Percentiles rank a stretch among this genome's conserved stretches.
These are phyloP conservation scores for Saccharomycopsis synnaedendra DNA, from an alignment of 805 yeast species.

Conservation along the genomic window DNA sequence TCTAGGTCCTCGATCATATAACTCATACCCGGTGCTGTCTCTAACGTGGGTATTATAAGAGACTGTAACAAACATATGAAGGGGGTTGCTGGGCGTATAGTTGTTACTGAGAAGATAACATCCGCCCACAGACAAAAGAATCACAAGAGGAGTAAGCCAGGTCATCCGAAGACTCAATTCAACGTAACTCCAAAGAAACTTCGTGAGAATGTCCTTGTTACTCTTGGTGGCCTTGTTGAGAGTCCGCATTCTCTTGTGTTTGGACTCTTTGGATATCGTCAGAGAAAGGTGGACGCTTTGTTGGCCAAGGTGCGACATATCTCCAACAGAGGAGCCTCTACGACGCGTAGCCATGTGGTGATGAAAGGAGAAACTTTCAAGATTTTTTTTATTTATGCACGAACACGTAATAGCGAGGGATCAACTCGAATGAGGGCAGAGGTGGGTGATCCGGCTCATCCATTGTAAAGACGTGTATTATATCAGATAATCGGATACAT, in stretches of 20 bases:
- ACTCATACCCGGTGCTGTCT: conserved; percentile 24
- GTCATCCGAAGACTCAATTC: conserved; percentile 33
- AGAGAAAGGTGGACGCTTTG: conserved; percentile 4
- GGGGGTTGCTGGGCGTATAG: conserved; percentile 44
- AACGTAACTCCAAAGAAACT: conserved; percentile 10
- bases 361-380: too few relatives aligned
- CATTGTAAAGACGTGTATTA: too few relatives aligned
- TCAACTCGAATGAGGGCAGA: too few relatives aligned
- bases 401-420: too few relatives aligned
- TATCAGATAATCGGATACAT: too few relatives aligned
- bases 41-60: conserved; percentile 55
- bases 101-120: conserved; percentile 47
- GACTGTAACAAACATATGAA: conserved; percentile 51
- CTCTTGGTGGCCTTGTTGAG: conserved; percentile 8
- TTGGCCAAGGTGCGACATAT: conserved; percentile 11
- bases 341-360: too few relatives aligned
- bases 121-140: conserved; percentile 30
- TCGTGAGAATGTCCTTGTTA: conserved; percentile 8
- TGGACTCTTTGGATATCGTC: conserved; percentile 3
- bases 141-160: conserved; percentile 59
- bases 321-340: conserved; percentile 10
- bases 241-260: conserved; percentile 8
- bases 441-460: too few relatives aligned
- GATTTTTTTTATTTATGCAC: too few relatives aligned
- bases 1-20: conserved; percentile 77